Evolutionary conservation across 129 eudicot genomes (phyloP), one percentile per base, ranked within the genome.

Genomic region (Ambrosia trifida): DNA sequence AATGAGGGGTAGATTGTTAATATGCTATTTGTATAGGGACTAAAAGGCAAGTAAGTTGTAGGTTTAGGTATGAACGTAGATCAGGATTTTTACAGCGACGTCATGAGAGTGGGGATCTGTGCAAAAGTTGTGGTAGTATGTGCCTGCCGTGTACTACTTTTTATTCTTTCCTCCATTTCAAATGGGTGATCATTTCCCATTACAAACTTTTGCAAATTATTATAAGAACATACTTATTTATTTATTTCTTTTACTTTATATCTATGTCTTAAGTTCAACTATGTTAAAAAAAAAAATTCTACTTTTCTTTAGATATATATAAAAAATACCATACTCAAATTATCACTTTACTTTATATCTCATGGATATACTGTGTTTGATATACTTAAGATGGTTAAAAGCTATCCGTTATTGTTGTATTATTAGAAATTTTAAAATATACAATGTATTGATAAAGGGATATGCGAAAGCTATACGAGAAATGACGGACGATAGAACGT

Each of bases 1-100:
- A 13, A 32, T 3, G 14, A 17, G 44, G 66, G 66, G 9, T 11
- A 7, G 2, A 52, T 3, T 64, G 31, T 13, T 24, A 52, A 41
- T 1, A 53, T 52, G 13, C 12, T 43, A 31, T 2, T 11, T 6
- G 46, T 30, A 2, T 2, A 72, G 38, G 76, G 76, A 59, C 19
- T 1, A 52, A 47, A 2, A 7, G 44, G 32, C 12, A 10, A n/a
- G 10, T 6, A 10, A 40, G 7, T 24, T 14, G 18, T 51, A 51
- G 58, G 58, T 17, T 13, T 0, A 9, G 32, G 72, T 65, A 66
- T 65, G 79, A 75, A 65, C 35, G 24, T 53, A 31, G 66, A 53
- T 19, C 36, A 41, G 72, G 79, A 49, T 75, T 51, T 75, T 72
- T 59, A 72, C 76, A 72, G 76, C 68, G 76, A 58, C 76, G 59